Conservation (phyloP, 108 stramenopile genomes). For the Cyclotella atomus region DNA sequence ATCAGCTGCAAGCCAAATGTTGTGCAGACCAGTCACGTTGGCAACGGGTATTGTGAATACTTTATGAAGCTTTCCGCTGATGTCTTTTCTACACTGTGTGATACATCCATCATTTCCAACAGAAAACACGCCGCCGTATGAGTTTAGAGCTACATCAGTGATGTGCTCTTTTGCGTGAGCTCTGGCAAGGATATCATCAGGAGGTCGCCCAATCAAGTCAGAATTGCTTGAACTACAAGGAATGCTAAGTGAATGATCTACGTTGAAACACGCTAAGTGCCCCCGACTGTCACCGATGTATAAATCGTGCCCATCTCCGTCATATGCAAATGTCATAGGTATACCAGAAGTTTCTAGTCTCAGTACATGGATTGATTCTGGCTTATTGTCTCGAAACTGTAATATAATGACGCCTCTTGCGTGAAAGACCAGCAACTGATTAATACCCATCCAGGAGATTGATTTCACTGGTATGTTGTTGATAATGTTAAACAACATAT, state of each 20-base stretch:
- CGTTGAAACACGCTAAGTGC: slow-evolving; percentile 57
- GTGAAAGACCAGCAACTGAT: slow-evolving; percentile 65
- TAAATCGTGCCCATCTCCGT: slow-evolving; percentile 35
- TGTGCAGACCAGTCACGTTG: slow-evolving; percentile 33
- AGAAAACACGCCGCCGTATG: slow-evolving; percentile 49
- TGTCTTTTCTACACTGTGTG: slow-evolving; percentile 36
- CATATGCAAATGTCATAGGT: slow-evolving; percentile 56
- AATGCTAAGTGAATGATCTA: slow-evolving; percentile 15
- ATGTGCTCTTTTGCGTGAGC: slow-evolving; percentile 81
- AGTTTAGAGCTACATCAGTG: slow-evolving; percentile 49
- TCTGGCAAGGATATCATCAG: slow-evolving; percentile 21
- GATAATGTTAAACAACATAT: slow-evolving; percentile 33
- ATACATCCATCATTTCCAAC: slow-evolving; percentile 83
- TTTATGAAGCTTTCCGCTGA: slow-evolving; percentile 21
- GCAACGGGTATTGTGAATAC: slow-evolving; percentile 39
- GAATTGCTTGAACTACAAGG: neutral
- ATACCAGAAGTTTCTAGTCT: slow-evolving; percentile 57
- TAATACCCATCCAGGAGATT: slow-evolving; percentile 51
- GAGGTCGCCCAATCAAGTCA: slow-evolving; percentile 6
- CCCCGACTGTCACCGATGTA: slow-evolving; percentile 75
- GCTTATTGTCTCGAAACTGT: slow-evolving; percentile 26
- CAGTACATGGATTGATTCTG: slow-evolving; percentile 20
- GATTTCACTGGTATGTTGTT: slow-evolving; percentile 55
- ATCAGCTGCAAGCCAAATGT: slow-evolving; percentile 40
- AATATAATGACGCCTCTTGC: slow-evolving; percentile 61